phyloP scores from a whole-genome alignment of 176 grass and related monocot genomes.

The Musa itinerans region DNA sequence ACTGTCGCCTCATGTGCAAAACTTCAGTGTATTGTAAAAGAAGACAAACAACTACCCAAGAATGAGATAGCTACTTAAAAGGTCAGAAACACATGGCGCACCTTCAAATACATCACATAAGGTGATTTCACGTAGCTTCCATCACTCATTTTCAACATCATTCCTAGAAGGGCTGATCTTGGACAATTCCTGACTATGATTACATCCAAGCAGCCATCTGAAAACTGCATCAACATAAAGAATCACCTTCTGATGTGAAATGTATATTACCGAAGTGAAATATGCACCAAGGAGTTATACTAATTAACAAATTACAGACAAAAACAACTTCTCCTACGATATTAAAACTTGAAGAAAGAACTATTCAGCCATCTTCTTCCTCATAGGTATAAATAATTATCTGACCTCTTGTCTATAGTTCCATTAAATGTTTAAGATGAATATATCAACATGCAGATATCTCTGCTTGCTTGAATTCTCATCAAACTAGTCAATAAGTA shows the following conservation, averaged over 20 bases:
- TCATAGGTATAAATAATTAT: not conserved
- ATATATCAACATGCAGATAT: not conserved
- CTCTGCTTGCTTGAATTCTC: not conserved
- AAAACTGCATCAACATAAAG: conserved; percentile 47
- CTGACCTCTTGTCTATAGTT: not conserved
- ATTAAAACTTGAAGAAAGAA: not conserved
- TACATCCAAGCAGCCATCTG: conserved; percentile 90
- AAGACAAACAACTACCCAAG: not conserved
- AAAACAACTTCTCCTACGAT: not conserved
- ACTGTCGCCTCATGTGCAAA: not conserved
- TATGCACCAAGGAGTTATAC: conserved; percentile 4
- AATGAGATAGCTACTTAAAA: not conserved
- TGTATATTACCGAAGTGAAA: not conserved
- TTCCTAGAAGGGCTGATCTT: conserved; percentile 34
- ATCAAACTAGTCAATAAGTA: too few relatives aligned
- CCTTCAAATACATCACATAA: conserved; percentile 34
- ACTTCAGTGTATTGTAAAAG: not conserved
- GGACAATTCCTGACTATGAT: conserved; percentile 86
- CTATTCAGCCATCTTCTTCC: not conserved
- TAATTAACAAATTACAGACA: not conserved
- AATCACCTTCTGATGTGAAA: not conserved
- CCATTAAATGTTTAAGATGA: not conserved
- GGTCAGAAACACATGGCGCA: conserved; percentile 4
- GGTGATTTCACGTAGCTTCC: not conserved
- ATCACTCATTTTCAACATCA: conserved; percentile 60